phyloP scores from a whole-genome alignment of 768 basidiomycete species.

The Tylopilus vinaceipallidus region DNA sequence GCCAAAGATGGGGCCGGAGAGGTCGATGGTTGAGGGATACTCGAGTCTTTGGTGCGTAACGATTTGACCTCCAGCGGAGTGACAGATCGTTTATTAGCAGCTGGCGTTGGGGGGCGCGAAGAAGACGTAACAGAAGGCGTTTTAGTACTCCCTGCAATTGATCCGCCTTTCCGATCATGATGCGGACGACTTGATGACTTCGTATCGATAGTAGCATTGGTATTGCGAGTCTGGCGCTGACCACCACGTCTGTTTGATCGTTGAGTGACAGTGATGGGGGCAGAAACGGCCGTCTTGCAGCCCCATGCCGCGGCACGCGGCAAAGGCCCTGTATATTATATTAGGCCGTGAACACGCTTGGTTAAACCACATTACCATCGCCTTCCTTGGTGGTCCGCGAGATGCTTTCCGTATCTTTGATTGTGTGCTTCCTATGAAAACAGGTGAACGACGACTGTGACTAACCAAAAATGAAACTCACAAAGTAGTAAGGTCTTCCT shows the following conservation, averaged over 20 bases:
- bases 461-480: slow-evolving; percentile 38
- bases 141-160: slow-evolving; percentile 36
- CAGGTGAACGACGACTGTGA: background rate
- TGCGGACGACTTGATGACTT: slow-evolving; percentile 35
- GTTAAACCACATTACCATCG: slow-evolving; percentile 43
- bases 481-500: slow-evolving; percentile 93
- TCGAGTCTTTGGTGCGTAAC: slow-evolving; percentile 40
- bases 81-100: slow-evolving; percentile 38
- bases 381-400: slow-evolving; percentile 55
- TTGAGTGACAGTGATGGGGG: slow-evolving; percentile 25
- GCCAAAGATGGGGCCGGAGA: slow-evolving; percentile 48
- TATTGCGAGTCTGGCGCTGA: slow-evolving; percentile 48
- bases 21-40: slow-evolving; percentile 37
- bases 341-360: slow-evolving; percentile 4
- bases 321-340: slow-evolving; percentile 39
- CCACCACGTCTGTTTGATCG: slow-evolving; percentile 45
- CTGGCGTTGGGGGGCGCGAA: slow-evolving; percentile 61
- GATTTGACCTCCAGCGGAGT: slow-evolving; percentile 43
- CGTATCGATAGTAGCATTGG: slow-evolving; percentile 33
- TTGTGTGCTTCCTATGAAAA: slow-evolving; percentile 76
- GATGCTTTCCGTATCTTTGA: slow-evolving; percentile 82
- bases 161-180: slow-evolving; percentile 44
- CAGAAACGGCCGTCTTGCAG: slow-evolving; percentile 37
- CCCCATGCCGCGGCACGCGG: slow-evolving; percentile 72
- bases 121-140: slow-evolving; percentile 47